Base-by-base conservation (phyloP, 2,329 filamentous ascomycete species). In the Beauveria medogensis region DNA sequence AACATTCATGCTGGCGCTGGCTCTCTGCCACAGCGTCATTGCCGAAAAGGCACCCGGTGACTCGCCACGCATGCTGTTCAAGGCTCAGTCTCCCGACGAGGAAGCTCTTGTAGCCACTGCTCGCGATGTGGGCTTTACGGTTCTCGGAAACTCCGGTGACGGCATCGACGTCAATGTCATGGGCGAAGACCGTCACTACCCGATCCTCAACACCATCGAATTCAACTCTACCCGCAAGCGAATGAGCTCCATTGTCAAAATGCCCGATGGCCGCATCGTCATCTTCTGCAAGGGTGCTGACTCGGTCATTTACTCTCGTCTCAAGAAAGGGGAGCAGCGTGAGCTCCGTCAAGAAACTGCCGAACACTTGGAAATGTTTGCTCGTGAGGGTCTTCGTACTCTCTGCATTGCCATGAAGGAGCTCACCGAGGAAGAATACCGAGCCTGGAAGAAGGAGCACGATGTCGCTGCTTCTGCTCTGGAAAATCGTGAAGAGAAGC, bases 251-350 rank as follows among this genome's bases (percentile, higher is more conserved):
- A 97, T 99, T 66, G 87, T 99, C 55, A 85, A 90, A 62, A 96
- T 97, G 92, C 93, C 94, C 0, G 86, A 97, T 72, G 89, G 90
- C 46, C 87, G 82, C 62, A 97, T 99, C 64, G 81, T 94, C 59
- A 81, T 99, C 1, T 96, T 95, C 75, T 99, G 94, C 80, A 99
- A 99, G 77, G 94, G 94, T 65, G 94, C 94, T 40, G 94, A 99
- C 72, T 97, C 91, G 69, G 89, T 97, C 68, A 97, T 99, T 65
- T 99, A 97, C 73, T 92, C 92, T 8, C 89, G 94, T 6, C 80
- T 99, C 63, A 90, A 87, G 74, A 85, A 83, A 64, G 92, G 92
- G 54, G 87, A 96, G 73, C 94, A 99, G 75, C 81, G 85, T 63
- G 89, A 96, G 69, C 82, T 99, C 59, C 85, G 94, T 64, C 83